Conservation (phyloP, 2,329 filamentous ascomycete species). For the Pseudopyrenochaeta lycopersici region DNA sequence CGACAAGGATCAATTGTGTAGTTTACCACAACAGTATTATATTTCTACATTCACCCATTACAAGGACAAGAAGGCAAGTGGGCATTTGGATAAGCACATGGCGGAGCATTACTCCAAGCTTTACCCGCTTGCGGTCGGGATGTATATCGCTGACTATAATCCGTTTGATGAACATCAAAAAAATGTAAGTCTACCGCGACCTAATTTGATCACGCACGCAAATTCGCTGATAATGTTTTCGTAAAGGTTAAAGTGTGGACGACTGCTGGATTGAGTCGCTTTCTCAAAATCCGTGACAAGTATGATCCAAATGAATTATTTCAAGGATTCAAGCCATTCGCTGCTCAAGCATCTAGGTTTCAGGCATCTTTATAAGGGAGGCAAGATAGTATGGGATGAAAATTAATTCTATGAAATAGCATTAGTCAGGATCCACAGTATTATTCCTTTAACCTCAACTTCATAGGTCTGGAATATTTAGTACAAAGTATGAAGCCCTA, state of each 20-base stretch:
- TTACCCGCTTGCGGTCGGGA: background rate
- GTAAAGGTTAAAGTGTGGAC: too few species aligned
- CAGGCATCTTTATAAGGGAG: too few species aligned
- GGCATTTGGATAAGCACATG: background rate
- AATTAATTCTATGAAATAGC: too few species aligned
- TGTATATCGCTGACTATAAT: background rate
- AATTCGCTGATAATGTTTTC: too few species aligned
- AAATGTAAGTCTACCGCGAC: background rate
- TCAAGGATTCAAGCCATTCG: background rate
- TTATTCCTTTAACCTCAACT: too few species aligned
- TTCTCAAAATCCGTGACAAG: too few species aligned
- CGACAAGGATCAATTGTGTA: background rate
- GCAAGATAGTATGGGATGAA: too few species aligned
- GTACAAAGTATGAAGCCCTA: too few species aligned
- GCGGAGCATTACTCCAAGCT: background rate
- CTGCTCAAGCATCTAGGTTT: too few species aligned
- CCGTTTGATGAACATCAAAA: background rate
- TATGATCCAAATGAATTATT: background rate
- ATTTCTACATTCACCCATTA: background rate
- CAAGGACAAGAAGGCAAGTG: background rate
- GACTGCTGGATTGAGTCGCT: background rate
- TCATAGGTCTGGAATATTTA: too few species aligned
- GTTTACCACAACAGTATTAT: background rate
- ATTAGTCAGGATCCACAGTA: too few species aligned
- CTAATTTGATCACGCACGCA: background rate